Evolutionary conservation across 1,284 basidiomycete species (phyloP).

Genomic region (Cutaneotrichosporon cavernicola): DNA sequence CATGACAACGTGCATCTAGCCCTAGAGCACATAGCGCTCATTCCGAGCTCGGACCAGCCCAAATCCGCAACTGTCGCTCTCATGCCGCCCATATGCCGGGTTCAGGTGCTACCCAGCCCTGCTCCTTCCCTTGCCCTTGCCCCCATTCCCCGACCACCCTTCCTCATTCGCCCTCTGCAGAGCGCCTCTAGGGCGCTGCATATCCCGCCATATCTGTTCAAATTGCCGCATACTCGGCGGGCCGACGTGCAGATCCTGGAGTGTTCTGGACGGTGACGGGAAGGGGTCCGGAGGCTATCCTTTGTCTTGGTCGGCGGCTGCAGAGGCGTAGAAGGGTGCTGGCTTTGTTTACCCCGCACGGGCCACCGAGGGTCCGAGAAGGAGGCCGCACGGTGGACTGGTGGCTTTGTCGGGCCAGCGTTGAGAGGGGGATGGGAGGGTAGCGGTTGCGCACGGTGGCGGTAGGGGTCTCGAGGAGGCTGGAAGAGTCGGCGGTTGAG

Average conservation of each 20-base stretch:
- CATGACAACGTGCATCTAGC: background rate
- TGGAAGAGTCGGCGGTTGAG: background rate
- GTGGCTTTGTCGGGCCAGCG: background rate
- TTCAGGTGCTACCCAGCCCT: background rate
- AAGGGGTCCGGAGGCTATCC: background rate
- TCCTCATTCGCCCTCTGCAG: background rate
- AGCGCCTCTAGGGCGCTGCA: background rate
- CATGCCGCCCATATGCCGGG: background rate
- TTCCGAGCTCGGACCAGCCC: slow-evolving; percentile 5
- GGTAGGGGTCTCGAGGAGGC: background rate
- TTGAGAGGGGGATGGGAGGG: background rate
- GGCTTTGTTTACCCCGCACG: slow-evolving; percentile 4
- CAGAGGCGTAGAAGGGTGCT: background rate
- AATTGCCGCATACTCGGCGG: background rate
- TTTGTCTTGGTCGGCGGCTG: background rate
- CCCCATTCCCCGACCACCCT: background rate
- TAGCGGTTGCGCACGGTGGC: background rate
- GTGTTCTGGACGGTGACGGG: background rate
- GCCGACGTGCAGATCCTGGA: background rate
- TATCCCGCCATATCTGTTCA: background rate
- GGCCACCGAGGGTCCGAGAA: background rate
- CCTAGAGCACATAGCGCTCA: background rate
- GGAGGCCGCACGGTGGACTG: background rate
- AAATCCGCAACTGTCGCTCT: no score
- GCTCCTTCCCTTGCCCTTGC: background rate